phyloP scores from a whole-genome alignment of 1,139 yeast species.

The Neolecta irregularis region DNA sequence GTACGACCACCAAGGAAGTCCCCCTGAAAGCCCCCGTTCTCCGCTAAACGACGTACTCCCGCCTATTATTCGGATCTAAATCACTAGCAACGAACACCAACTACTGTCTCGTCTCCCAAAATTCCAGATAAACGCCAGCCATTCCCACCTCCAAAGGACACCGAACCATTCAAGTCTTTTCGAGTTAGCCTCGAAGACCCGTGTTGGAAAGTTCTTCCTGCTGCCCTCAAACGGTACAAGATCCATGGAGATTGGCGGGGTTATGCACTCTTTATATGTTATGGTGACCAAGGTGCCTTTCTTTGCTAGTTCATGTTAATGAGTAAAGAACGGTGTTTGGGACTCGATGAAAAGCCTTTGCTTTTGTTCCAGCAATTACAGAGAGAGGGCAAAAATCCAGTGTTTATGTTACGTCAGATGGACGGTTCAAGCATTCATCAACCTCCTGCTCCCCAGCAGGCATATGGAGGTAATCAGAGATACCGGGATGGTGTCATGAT shows the following conservation, averaged over 20 bases:
- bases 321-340: slow-evolving; percentile 58
- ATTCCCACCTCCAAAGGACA: slow-evolving; percentile 9
- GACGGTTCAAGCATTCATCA: too few species aligned
- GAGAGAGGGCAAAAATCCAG: slow-evolving; percentile 78
- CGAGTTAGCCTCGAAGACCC: slow-evolving; percentile 87
- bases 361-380: slow-evolving; percentile 74
- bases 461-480: too few species aligned
- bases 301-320: neutral
- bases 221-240: slow-evolving; percentile 76
- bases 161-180: slow-evolving; percentile 69
- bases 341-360: slow-evolving; percentile 78
- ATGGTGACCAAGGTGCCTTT: slow-evolving; percentile 40
- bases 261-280: slow-evolving; percentile 77
- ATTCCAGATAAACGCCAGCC: too few species aligned
- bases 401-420: slow-evolving; percentile 88
- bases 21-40: slow-evolving; percentile 5
- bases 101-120: slow-evolving; percentile 2
- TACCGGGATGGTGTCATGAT: too few species aligned
- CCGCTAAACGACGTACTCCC: slow-evolving; percentile 10
- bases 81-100: neutral
- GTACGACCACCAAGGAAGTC: slow-evolving; percentile 6
- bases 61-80: slow-evolving; percentile 1
- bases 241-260: slow-evolving; percentile 76
- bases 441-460: too few species aligned
- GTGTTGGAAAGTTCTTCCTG: slow-evolving; percentile 73